Evolutionary conservation across 2,329 filamentous ascomycete genomes (phyloP), one percentile per base, ranked within the genome.

Genomic region (Ophiocordyceps polyrhachis-furcata): DNA sequence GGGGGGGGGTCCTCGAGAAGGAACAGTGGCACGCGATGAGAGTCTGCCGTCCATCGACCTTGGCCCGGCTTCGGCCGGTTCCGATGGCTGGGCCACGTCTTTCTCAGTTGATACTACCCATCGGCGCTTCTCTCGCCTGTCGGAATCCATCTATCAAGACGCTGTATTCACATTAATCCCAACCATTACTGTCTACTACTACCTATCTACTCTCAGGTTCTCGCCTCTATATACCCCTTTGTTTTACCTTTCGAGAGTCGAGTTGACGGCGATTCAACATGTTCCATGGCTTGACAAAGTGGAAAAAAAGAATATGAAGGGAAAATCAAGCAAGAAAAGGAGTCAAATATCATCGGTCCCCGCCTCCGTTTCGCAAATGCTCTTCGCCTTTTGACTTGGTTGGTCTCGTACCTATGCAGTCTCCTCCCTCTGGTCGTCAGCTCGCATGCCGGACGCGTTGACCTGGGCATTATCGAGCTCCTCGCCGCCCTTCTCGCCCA

Each of bases 381-480:
- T 38, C n/a, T 7, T 17, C 17, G n/a, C 5, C 35, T 19, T 11
- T 2, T 17, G 15, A 6, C 15, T n/a, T 12, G 3, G 13, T 14
- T 15, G n/a, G n/a, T 14, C 35, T 19, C 35, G n/a, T 38, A 8
- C 21, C 21, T 23, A 23, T 23, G 21, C 21, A 17, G 9, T 28
- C 25, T 28, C 35, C 5, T 38, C 35, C 17, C 17, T 38, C 15
- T 40, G 14, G 8, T 46, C 20, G 21, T 49, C 49, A 5, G 25
- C 66, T 62, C 46, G 46, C 37, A 62, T 62, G 12, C 71, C 72
- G 2, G 66, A 69, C 0, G 71, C 72, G 44, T 75, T 75, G 46
- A 65, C 63, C 55, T 74, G 71, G 6, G 70, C 73, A 44, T 75
- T 70, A 50, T 76, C 72, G 14, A 76, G 62, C 45, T 76, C 72